Evolutionary conservation across 768 basidiomycete genomes (phyloP).

Genomic region (Asterophora lycoperdoides): DNA sequence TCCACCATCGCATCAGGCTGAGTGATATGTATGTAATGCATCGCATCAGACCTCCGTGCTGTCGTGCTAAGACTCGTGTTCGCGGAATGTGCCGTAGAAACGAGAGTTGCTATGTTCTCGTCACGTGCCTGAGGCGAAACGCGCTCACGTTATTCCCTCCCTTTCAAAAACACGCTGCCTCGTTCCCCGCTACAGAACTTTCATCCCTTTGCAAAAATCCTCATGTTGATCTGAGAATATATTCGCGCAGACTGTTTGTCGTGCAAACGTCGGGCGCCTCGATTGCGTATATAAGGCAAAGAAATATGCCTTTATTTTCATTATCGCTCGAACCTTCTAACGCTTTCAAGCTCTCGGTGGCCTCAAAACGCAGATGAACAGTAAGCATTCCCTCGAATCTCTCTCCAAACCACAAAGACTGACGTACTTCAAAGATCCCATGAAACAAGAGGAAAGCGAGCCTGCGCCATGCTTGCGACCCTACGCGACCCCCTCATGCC

Average conservation of each 20-base stretch:
- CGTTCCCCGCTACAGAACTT: constrained; percentile 17
- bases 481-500: constrained; percentile 5
- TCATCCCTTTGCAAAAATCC: constrained; percentile 18
- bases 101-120: constrained; percentile 20
- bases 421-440: background rate
- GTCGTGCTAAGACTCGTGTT: constrained; percentile 21
- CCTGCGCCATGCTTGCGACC: background rate
- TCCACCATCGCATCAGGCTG: no score
- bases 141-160: constrained; percentile 14
- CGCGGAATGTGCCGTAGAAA: constrained; percentile 21
- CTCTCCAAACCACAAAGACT: background rate
- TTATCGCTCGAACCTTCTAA: constrained; percentile 1
- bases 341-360: background rate
- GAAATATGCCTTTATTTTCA: constrained; percentile 6
- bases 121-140: constrained; percentile 20
- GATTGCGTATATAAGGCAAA: constrained; percentile 19
- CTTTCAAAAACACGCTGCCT: constrained; percentile 19
- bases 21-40: no score
- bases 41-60: background rate
- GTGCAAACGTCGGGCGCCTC: constrained; percentile 9
- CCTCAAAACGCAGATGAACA: constrained; percentile 4
- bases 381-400: constrained; percentile 1
- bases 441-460: constrained; percentile 11
- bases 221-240: constrained; percentile 22
- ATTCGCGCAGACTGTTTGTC: constrained; percentile 13